These are phyloP conservation scores for Chrysophaeum taylorii DNA, from an alignment of 352 stramenopile species.

Conservation along the genomic window DNA sequence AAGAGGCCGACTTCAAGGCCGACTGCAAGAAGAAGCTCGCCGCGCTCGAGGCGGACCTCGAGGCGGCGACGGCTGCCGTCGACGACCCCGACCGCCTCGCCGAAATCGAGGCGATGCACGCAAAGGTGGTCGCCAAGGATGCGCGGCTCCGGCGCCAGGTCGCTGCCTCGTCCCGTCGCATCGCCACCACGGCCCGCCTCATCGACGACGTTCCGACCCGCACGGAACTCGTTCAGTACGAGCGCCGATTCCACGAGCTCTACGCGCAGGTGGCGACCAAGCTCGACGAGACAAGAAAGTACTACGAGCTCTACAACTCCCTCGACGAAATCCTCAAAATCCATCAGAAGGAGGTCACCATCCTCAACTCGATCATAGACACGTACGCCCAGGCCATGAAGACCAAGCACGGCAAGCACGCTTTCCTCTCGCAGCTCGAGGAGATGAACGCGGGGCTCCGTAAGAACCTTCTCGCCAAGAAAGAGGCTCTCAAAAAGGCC, in stretches of 20 bases:
- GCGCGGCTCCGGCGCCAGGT: not conserved
- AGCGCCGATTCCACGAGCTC: conserved; percentile 67
- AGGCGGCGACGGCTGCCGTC: conserved; percentile 34
- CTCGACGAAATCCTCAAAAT: conserved; percentile 60
- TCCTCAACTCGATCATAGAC: conserved; percentile 65
- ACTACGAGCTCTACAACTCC: conserved; percentile 70
- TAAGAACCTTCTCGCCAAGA: conserved; percentile 52
- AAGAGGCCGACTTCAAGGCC: conserved; percentile 9
- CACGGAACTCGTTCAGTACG: conserved; percentile 72
- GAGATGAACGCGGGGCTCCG: conserved; percentile 50
- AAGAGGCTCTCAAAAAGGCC: conserved; percentile 20
- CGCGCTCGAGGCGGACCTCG: conserved; percentile 35
- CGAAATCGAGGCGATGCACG: conserved; percentile 46
- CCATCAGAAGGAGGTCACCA: conserved; percentile 59
- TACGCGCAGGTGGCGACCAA: conserved; percentile 57
- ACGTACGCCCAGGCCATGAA: conserved; percentile 62
- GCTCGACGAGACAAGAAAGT: conserved; percentile 71
- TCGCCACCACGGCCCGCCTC: conserved; percentile 49
- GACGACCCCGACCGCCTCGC: conserved; percentile 40
- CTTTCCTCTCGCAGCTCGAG: conserved; percentile 61
- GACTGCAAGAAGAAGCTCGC: conserved; percentile 37
- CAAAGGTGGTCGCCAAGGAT: conserved; percentile 38
- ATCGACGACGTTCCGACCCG: conserved; percentile 67
- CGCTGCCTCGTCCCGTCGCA: not conserved
- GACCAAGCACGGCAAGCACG: conserved; percentile 43